Percentiles rank a stretch among this genome's conserved stretches.
phyloP scores from a whole-genome alignment of 495 filamentous ascomycete genomes.

The Massariosphaeria phaeospora region DNA sequence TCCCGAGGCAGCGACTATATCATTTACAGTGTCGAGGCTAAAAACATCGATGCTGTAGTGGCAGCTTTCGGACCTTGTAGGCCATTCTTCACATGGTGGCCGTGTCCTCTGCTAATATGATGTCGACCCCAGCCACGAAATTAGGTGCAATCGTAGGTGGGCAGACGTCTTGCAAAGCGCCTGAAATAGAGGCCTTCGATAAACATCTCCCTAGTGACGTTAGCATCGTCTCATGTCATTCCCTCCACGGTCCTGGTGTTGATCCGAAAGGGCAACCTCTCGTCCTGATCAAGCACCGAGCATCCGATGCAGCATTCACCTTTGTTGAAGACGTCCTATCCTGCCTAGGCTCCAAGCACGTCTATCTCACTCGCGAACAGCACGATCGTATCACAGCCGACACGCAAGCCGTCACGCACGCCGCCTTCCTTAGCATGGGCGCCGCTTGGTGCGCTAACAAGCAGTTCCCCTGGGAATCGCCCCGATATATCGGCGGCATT shows the following conservation, averaged over 20 bases:
- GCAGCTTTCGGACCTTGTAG: slow-evolving; percentile 86
- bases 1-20: slow-evolving; percentile 93
- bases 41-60: slow-evolving; percentile 78
- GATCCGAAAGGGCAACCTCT: slow-evolving; percentile 82
- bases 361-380: slow-evolving; percentile 76
- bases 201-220: slow-evolving; percentile 80
- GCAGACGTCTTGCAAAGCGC: slow-evolving; percentile 97
- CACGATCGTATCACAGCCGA: slow-evolving; percentile 98
- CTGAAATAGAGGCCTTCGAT: slow-evolving; percentile 91
- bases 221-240: slow-evolving; percentile 94
- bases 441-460: slow-evolving; percentile 89
- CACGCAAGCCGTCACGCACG: slow-evolving; percentile 96
- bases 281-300: slow-evolving; percentile 83
- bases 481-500: slow-evolving; percentile 90
- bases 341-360: slow-evolving; percentile 75
- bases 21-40: slow-evolving; percentile 95
- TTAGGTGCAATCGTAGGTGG: slow-evolving; percentile 90
- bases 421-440: slow-evolving; percentile 94
- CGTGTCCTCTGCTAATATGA: slow-evolving; percentile 35
- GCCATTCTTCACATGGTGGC: slow-evolving; percentile 30
- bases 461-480: slow-evolving; percentile 93
- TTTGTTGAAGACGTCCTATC: slow-evolving; percentile 76
- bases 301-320: slow-evolving; percentile 66
- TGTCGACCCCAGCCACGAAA: slow-evolving; percentile 68
- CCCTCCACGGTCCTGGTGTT: slow-evolving; percentile 88